phyloP scores from a whole-genome alignment of 768 basidiomycete species.

The Pleurotus pulmonarius region DNA sequence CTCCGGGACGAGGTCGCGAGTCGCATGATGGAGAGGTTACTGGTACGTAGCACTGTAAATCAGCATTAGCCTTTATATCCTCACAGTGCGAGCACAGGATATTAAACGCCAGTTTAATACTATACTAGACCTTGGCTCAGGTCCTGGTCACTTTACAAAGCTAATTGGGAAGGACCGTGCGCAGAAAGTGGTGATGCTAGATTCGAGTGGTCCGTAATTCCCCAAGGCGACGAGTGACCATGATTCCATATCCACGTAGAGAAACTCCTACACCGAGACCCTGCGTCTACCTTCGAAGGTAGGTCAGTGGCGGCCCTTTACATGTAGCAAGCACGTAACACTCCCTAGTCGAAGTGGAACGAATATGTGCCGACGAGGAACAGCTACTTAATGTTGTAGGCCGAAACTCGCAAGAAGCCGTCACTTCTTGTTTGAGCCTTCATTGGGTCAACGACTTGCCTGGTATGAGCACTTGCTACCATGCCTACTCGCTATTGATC shows the following conservation, averaged over 20 bases:
- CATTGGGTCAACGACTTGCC: constrained; percentile 99
- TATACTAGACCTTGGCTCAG: constrained; percentile 85
- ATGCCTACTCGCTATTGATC: background rate
- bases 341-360: constrained; percentile 66
- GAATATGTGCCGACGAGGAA: constrained; percentile 85
- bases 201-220: constrained; percentile 67
- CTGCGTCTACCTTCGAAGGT: constrained; percentile 82
- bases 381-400: constrained; percentile 60
- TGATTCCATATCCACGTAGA: constrained; percentile 37
- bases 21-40: constrained; percentile 83
- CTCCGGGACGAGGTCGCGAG: constrained; percentile 88
- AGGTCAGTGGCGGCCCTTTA: background rate
- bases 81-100: constrained; percentile 50
- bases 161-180: constrained; percentile 67
- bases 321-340: constrained; percentile 9
- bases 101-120: constrained; percentile 80
- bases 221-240: background rate
- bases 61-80: too few species aligned
- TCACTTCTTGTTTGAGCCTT: constrained; percentile 86
- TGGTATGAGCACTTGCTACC: constrained; percentile 41
- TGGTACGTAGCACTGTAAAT: constrained; percentile 42
- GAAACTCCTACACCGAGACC: constrained; percentile 69
- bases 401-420: constrained; percentile 81
- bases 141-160: constrained; percentile 89
- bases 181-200: constrained; percentile 77